A percentile compares a stretch with the other conserved stretches of the same genome.
Conservation (phyloP, 208 protist species). For the Trypanosoma scelopori region DNA sequence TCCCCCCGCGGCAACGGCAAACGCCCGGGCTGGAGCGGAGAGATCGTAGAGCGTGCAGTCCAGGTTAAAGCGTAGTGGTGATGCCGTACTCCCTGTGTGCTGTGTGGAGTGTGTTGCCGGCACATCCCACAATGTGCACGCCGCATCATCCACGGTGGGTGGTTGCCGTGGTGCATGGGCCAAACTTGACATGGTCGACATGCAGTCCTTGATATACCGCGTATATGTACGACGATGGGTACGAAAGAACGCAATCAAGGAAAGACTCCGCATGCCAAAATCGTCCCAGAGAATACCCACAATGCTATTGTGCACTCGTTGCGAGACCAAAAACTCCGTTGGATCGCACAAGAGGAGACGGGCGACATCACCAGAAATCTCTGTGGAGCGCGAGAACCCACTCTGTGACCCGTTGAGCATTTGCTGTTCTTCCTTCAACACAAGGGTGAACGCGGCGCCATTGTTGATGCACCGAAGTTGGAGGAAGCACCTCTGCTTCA, state of each 20-base stretch:
- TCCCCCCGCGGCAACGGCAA: constrained; percentile 1
- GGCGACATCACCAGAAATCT: constrained; percentile 56
- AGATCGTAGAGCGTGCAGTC: constrained; percentile 57
- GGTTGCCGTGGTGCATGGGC: no score
- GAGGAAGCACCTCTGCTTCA: constrained; percentile 37
- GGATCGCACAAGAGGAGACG: constrained; percentile 45
- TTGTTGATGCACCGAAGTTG: constrained; percentile 49
- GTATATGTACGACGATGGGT: constrained; percentile 37
- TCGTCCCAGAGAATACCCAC: constrained; percentile 50
- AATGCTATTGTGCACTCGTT: constrained; percentile 47
- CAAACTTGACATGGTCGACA: no score
- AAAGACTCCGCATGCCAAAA: constrained; percentile 47
- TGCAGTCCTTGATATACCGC: background rate
- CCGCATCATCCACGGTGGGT: no score
- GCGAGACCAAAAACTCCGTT: constrained; percentile 45
- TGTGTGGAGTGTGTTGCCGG: background rate
- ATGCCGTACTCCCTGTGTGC: constrained; percentile 10
- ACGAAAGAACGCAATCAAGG: constrained; percentile 44
- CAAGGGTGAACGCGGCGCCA: constrained; percentile 38
- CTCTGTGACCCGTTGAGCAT: constrained; percentile 43
- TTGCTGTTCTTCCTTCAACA: constrained; percentile 58
- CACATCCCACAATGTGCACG: no score
- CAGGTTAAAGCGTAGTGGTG: constrained; percentile 49
- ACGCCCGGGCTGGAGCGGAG: background rate
- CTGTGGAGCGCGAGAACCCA: constrained; percentile 32